Evolutionary conservation across 768 basidiomycete species (phyloP).

Genomic region (Hemileccinum impolitum): DNA sequence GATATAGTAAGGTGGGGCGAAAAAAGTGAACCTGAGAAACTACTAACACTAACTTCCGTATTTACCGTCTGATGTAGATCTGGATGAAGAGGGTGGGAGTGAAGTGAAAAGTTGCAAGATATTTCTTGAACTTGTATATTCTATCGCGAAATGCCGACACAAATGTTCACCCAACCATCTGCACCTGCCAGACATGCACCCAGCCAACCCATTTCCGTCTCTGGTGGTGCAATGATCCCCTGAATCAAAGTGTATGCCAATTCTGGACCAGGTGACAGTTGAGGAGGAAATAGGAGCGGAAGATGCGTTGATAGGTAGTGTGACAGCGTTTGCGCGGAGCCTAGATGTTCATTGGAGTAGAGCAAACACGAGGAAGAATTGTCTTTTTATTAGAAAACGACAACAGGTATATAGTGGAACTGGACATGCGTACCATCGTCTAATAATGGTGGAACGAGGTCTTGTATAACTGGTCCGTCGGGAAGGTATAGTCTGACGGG

Average conservation of each 20-base stretch:
- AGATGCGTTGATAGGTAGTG: slow-evolving; percentile 68
- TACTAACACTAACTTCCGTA: neutral
- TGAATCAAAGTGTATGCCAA: slow-evolving; percentile 81
- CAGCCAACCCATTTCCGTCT: slow-evolving; percentile 93
- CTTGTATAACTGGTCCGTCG: slow-evolving; percentile 88
- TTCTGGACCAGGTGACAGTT: slow-evolving; percentile 40
- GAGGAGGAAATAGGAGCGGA: slow-evolving; percentile 73
- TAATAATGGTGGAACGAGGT: slow-evolving; percentile 74
- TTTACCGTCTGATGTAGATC: neutral
- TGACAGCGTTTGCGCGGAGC: slow-evolving; percentile 67
- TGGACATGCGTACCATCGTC: slow-evolving; percentile 61
- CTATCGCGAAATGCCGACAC: slow-evolving; percentile 56
- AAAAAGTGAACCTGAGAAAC: neutral
- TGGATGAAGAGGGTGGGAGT: neutral
- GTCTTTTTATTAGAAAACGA: slow-evolving; percentile 1
- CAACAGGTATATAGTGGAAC: neutral
- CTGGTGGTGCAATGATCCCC: slow-evolving; percentile 77
- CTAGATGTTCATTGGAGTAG: slow-evolving; percentile 36
- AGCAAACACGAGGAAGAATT: neutral
- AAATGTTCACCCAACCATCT: slow-evolving; percentile 94
- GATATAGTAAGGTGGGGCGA: neutral
- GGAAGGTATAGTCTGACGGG: slow-evolving; percentile 88
- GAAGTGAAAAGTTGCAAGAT: neutral
- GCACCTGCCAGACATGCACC: slow-evolving; percentile 88
- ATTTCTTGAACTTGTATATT: neutral